Evolutionary conservation across 768 basidiomycete species (phyloP).

Genomic region (Lyophyllum decastes): DNA sequence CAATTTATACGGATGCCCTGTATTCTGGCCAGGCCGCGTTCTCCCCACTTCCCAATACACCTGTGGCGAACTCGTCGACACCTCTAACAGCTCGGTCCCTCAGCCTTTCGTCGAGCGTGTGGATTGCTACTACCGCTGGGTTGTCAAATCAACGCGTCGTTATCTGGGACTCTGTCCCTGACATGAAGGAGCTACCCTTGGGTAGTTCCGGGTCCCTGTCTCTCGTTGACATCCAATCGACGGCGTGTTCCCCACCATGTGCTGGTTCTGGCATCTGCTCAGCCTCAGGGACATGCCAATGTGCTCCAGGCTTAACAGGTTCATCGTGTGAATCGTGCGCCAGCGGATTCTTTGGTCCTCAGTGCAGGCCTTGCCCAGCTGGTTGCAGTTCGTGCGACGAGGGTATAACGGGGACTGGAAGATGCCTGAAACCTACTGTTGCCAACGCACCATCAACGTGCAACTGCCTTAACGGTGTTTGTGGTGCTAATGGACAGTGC

Average conservation of each 20-base stretch:
- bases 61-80: constrained; percentile 40
- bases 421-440: constrained; percentile 55
- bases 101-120: constrained; percentile 54
- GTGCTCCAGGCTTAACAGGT: constrained; percentile 70
- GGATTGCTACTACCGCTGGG: constrained; percentile 52
- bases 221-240: constrained; percentile 59
- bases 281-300: constrained; percentile 65
- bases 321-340: constrained; percentile 76
- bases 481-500: constrained; percentile 67
- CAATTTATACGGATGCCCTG: constrained; percentile 48
- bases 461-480: constrained; percentile 80
- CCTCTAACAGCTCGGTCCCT: constrained; percentile 50
- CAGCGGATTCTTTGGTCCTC: constrained; percentile 66
- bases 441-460: constrained; percentile 59
- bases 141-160: constrained; percentile 52
- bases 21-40: constrained; percentile 58
- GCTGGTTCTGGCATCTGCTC: constrained; percentile 63
- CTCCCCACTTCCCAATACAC: constrained; percentile 43
- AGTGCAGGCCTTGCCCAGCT: constrained; percentile 65
- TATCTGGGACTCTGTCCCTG: constrained; percentile 82
- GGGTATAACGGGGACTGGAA: constrained; percentile 73
- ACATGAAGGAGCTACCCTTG: constrained; percentile 66
- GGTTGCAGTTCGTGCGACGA: constrained; percentile 74
- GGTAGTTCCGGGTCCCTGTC: constrained; percentile 48
- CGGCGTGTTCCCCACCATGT: constrained; percentile 69